Conservation (phyloP, 257 asterid species). For the Linderniella brevidens region DNA sequence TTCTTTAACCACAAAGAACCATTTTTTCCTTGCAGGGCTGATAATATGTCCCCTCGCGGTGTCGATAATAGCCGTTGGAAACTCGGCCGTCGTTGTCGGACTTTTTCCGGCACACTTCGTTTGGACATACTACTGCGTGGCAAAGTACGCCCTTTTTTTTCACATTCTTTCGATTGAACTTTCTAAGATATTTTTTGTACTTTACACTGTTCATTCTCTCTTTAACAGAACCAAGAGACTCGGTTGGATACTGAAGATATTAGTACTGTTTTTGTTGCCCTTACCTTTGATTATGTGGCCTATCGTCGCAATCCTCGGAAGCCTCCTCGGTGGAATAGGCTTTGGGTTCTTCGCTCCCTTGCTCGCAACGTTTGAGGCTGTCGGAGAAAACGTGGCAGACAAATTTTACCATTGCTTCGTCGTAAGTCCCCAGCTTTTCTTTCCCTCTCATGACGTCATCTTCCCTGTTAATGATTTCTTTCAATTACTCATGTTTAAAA, state of each 20-base stretch:
- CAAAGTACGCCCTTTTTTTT: constrained; percentile 26
- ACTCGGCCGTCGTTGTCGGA: constrained; percentile 64
- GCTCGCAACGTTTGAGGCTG: constrained; percentile 83
- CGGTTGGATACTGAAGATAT: constrained; percentile 62
- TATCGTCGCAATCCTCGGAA: constrained; percentile 38
- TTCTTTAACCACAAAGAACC: neutral
- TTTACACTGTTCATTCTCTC: neutral
- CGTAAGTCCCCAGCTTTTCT: constrained; percentile 22
- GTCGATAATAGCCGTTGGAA: constrained; percentile 34
- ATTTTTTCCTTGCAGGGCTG: constrained; percentile 25
- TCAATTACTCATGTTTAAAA: too few species aligned
- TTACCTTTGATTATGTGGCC: constrained; percentile 63
- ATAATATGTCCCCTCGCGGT: constrained; percentile 36
- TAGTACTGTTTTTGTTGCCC: constrained; percentile 30
- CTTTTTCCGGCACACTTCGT: constrained; percentile 80
- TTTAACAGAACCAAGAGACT: constrained; percentile 50
- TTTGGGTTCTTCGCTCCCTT: constrained; percentile 70
- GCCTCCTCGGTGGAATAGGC: constrained; percentile 61
- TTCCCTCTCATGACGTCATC: neutral
- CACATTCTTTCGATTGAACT: neutral
- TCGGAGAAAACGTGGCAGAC: constrained; percentile 36
- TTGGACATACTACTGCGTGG: constrained; percentile 71
- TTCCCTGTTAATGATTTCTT: neutral
- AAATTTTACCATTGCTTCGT: constrained; percentile 52
- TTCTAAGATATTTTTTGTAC: neutral